phyloP scores from a whole-genome alignment of 1,139 yeast genomes.

The Geotrichum restrictum region DNA sequence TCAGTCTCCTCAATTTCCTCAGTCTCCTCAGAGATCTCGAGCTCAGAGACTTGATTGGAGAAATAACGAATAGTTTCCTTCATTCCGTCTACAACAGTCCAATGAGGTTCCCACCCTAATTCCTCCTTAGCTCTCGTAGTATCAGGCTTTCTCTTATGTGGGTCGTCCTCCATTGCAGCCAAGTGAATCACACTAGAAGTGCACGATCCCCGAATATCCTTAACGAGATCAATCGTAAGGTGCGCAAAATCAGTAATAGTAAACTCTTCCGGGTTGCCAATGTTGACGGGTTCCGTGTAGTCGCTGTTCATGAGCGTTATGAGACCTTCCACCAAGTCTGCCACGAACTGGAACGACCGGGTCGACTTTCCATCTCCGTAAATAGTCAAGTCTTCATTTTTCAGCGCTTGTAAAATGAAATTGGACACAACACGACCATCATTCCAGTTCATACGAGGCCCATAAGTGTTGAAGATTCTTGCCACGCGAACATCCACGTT shows the following conservation, averaged over 20 bases:
- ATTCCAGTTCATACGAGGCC: slow-evolving; percentile 34
- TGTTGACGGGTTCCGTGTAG: slow-evolving; percentile 28
- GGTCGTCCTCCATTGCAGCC: slow-evolving; percentile 29
- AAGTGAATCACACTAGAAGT: slow-evolving; percentile 24
- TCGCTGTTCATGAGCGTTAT: slow-evolving; percentile 30
- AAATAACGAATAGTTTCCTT: slow-evolving; percentile 29
- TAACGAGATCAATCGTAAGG: slow-evolving; percentile 26
- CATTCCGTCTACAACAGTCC: slow-evolving; percentile 29
- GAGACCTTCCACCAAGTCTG: slow-evolving; percentile 31
- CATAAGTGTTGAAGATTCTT: slow-evolving; percentile 32
- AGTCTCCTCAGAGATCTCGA: too few species aligned
- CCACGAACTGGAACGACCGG: slow-evolving; percentile 31
- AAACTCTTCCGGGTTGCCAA: slow-evolving; percentile 32
- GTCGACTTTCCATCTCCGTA: slow-evolving; percentile 31
- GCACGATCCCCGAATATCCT: slow-evolving; percentile 24
- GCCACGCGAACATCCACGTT: slow-evolving; percentile 31
- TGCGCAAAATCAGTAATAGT: slow-evolving; percentile 29
- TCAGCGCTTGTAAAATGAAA: slow-evolving; percentile 31
- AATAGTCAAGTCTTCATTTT: slow-evolving; percentile 28
- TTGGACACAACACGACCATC: slow-evolving; percentile 33
- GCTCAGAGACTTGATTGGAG: slow-evolving; percentile 21
- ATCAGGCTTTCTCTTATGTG: slow-evolving; percentile 30
- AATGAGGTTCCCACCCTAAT: slow-evolving; percentile 30
- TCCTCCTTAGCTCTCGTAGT: slow-evolving; percentile 26
- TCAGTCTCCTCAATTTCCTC: too few species aligned